Evolutionary conservation across 148 eudicot genomes (phyloP).

Genomic region (Agrostemma githago): DNA sequence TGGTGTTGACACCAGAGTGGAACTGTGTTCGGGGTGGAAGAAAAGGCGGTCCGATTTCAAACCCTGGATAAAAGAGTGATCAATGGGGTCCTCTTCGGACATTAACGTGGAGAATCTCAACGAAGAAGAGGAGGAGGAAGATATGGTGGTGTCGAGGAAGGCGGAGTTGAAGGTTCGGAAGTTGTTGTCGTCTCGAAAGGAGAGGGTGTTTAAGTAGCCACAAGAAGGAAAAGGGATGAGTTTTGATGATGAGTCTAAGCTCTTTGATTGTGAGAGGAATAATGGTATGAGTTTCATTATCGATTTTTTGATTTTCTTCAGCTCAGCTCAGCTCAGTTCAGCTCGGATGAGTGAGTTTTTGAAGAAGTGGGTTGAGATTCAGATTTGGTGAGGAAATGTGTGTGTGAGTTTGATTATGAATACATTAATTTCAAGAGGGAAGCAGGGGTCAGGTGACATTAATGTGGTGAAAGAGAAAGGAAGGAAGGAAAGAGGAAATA

Average conservation of each 20-base stretch:
- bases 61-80: slow-evolving; percentile 44
- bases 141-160: slow-evolving; percentile 8
- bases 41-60: slow-evolving; percentile 60
- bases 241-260: slow-evolving; percentile 33
- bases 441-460: slow-evolving; percentile 12
- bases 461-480: slow-evolving; percentile 17
- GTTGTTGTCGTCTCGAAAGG: slow-evolving; percentile 47
- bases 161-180: slow-evolving; percentile 40
- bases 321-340: neutral
- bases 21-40: slow-evolving; percentile 60
- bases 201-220: slow-evolving; percentile 51
- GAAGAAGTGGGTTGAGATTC: slow-evolving; percentile 15
- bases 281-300: slow-evolving; percentile 59
- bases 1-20: slow-evolving; percentile 35
- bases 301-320: slow-evolving; percentile 37
- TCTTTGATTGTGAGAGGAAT: slow-evolving; percentile 37
- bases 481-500: slow-evolving; percentile 2
- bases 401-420: slow-evolving; percentile 23
- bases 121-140: slow-evolving; percentile 17
- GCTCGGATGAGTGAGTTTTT: slow-evolving; percentile 16
- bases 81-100: slow-evolving; percentile 21
- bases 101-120: slow-evolving; percentile 23
- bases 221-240: slow-evolving; percentile 48
- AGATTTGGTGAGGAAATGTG: slow-evolving; percentile 15
- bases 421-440: neutral